These are phyloP conservation scores for Letharia lupina DNA, from an alignment of 495 filamentous ascomycete genomes.

Conservation along the genomic window DNA sequence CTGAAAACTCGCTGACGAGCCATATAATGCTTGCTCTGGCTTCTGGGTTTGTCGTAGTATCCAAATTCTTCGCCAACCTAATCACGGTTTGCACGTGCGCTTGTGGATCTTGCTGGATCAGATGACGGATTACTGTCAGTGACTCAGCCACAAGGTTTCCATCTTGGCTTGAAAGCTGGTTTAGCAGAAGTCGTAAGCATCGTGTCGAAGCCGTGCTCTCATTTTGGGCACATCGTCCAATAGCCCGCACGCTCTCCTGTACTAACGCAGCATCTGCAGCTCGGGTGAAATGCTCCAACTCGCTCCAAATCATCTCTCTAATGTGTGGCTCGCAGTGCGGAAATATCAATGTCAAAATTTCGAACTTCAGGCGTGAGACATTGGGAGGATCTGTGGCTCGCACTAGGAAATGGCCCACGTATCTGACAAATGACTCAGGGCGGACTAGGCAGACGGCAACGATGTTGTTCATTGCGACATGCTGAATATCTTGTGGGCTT, in stretches of 20 bases:
- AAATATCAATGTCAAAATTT: conserved; percentile 82
- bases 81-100: conserved; percentile 75
- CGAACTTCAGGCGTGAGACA: conserved; percentile 84
- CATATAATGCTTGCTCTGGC: conserved; percentile 92
- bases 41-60: conserved; percentile 70
- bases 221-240: conserved; percentile 83
- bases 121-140: conserved; percentile 84
- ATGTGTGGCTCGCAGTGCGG: conserved; percentile 65
- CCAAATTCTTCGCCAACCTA: conserved; percentile 83
- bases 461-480: conserved; percentile 86
- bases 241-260: conserved; percentile 78
- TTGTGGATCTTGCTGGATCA: conserved; percentile 83
- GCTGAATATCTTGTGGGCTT: conserved; percentile 74
- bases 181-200: conserved; percentile 72
- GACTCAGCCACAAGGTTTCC: conserved; percentile 83
- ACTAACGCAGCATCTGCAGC: conserved; percentile 68
- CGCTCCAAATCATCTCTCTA: conserved; percentile 79
- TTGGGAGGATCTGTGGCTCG: conserved; percentile 71
- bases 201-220: conserved; percentile 59
- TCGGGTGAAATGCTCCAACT: conserved; percentile 85
- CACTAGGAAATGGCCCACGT: conserved; percentile 80
- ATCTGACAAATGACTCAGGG: conserved; percentile 70
- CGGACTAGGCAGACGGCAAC: conserved; percentile 70
- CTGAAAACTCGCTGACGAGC: conserved; percentile 92
- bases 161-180: conserved; percentile 75